phyloP scores from a whole-genome alignment of 257 asterid species.

The Salvia miltiorrhiza region DNA sequence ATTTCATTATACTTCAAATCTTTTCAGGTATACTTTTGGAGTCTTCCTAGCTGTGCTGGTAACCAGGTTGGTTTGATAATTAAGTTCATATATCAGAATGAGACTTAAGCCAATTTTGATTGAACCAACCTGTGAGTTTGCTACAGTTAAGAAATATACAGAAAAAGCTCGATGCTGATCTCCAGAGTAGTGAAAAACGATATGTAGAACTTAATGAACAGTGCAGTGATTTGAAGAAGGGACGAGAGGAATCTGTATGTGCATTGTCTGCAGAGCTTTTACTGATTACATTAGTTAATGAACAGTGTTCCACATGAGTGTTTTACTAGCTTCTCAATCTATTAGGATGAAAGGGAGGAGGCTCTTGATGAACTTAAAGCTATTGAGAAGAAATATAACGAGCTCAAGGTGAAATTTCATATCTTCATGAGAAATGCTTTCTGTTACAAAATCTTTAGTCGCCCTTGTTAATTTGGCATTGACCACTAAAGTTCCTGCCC shows the following conservation, averaged over 20 bases:
- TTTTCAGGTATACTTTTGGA: slow-evolving; percentile 94
- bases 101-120: slow-evolving; percentile 1
- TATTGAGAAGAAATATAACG: slow-evolving; percentile 61
- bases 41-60: slow-evolving; percentile 99
- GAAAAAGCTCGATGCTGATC: slow-evolving; percentile 68
- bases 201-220: slow-evolving; percentile 67
- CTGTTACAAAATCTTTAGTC: not conserved
- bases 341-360: slow-evolving; percentile 79
- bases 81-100: slow-evolving; percentile 1
- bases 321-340: slow-evolving; percentile 18
- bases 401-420: slow-evolving; percentile 56
- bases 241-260: slow-evolving; percentile 87
- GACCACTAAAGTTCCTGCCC: slow-evolving; percentile 5
- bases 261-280: not conserved
- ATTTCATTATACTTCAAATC: not conserved
- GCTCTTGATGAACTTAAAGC: slow-evolving; percentile 78
- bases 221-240: slow-evolving; percentile 70
- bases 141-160: slow-evolving; percentile 74
- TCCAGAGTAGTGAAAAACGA: slow-evolving; percentile 62
- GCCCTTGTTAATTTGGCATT: slow-evolving; percentile 1
- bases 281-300: not conserved
- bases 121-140: slow-evolving; percentile 16
- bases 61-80: slow-evolving; percentile 62
- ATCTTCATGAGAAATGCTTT: slow-evolving; percentile 4
- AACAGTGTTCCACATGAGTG: slow-evolving; percentile 4